Conservation (phyloP, 1,284 basidiomycete genomes). For the Cerioporus squamosus region DNA sequence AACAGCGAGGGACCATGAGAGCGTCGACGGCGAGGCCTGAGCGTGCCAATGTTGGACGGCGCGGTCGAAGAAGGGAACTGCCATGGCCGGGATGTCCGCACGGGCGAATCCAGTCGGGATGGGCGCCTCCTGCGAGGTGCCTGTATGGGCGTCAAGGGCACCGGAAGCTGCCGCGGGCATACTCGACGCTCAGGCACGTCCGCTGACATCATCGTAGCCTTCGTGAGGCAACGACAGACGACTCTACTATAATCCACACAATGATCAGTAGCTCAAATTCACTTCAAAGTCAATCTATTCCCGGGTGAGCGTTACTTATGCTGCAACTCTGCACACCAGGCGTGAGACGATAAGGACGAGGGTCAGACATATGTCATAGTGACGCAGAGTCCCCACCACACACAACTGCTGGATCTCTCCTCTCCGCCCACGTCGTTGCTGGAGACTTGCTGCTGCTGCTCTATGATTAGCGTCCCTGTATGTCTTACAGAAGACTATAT, state of each 20-base stretch:
- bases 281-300: too few relatives aligned
- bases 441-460: background rate
- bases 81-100: constrained; percentile 8
- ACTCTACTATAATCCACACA: too few relatives aligned
- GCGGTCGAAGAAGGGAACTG: constrained; percentile 11
- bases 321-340: too few relatives aligned
- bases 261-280: too few relatives aligned
- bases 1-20: constrained; percentile 15
- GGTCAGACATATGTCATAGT: constrained; percentile 2
- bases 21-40: background rate
- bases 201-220: too few relatives aligned
- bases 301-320: too few relatives aligned
- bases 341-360: too few relatives aligned
- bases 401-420: background rate
- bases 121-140: background rate
- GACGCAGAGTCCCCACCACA: constrained; percentile 3
- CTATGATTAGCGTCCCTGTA: background rate
- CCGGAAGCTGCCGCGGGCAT: background rate
- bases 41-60: constrained; percentile 2
- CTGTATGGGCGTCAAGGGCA: background rate
- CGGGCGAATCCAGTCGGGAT: too few relatives aligned
- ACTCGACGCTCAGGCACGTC: too few relatives aligned
- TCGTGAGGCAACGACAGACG: too few relatives aligned
- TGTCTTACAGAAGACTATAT: background rate
- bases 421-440: background rate